Evolutionary conservation across 2,329 filamentous ascomycete genomes (phyloP), one percentile per base, ranked within the genome.

Genomic region (Colletotrichum sp.): DNA sequence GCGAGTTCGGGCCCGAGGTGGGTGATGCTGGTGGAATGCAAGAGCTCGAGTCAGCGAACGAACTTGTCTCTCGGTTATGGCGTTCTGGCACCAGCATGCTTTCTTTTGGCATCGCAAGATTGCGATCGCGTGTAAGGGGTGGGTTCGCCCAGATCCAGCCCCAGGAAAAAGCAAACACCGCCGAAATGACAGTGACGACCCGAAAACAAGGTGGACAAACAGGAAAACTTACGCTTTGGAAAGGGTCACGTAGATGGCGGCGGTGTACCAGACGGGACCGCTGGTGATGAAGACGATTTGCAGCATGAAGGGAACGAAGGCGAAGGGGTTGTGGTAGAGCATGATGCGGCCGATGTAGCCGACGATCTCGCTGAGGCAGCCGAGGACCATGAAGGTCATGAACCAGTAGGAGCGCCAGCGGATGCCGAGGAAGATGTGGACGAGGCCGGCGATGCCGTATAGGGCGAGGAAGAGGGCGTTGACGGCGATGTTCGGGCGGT

Each of bases 221-320:
- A 9, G 4, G 1, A 24, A 55, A 30, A 78, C 82, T 78, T 62
- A 86, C 84, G 83, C 79, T 77, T 85, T 85, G 77, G 83, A 84
- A 34, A 93, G 87, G 34, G 91, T 93, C 70, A 94, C 89, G 81
- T 94, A 95, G 80, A 94, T 92, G 75, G 91, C 91, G 1, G 92
- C 93, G 32, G 90, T 78, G 89, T 91, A 87, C 78, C 85, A 87
- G 76, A 87, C 85, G 68, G 85, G 85, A 12, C 84, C 85, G 76
- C 83, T 82, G 6, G 91, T 93, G 67, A 94, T 86, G 82, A 90
- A 92, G 76, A 82, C 89, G 77, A 93, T 93, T 81, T 94, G 91
- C n/a, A 93, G 88, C 81, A 94, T 88, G 81, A 94, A 95, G 9
- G 88, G 91, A 15, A 81, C 80, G 80, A 92, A 89, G 64, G 81